phyloP scores from a whole-genome alignment of 345 rosid species.

The Syzygium aqueum region DNA sequence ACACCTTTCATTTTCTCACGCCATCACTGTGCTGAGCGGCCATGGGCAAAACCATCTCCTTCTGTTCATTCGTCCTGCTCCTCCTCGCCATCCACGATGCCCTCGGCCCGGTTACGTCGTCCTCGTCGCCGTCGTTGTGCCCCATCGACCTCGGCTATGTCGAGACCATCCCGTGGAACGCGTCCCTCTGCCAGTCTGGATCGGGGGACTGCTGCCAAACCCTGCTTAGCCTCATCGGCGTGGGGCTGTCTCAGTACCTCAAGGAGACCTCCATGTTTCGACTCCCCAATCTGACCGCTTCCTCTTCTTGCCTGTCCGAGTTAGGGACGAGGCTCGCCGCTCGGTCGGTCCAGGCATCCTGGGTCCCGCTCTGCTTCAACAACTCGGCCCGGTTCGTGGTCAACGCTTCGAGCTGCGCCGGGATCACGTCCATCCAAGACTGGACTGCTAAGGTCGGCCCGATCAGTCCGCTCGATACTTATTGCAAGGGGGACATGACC shows the following conservation, averaged over 20 bases:
- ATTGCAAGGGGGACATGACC: conserved; percentile 32
- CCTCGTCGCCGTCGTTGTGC: conserved; percentile 41
- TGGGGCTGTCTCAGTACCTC: conserved; percentile 40
- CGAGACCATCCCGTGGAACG: conserved; percentile 47
- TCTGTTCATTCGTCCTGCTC: conserved; percentile 4
- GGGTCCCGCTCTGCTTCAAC: conserved; percentile 29
- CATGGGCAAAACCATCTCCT: not conserved
- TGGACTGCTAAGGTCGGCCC: conserved; percentile 31
- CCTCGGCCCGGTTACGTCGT: conserved; percentile 9
- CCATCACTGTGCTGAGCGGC: not conserved
- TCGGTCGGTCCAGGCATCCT: conserved; percentile 17
- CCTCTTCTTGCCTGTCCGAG: conserved; percentile 33
- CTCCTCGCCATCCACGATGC: conserved; percentile 2
- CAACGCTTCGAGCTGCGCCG: conserved; percentile 29
- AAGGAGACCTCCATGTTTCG: conserved; percentile 38
- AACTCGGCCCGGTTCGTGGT: conserved; percentile 25
- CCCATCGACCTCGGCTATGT: conserved; percentile 48
- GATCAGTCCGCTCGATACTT: conserved; percentile 16
- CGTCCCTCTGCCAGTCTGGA: conserved; percentile 19
- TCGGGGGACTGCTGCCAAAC: conserved; percentile 32
- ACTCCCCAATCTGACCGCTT: conserved; percentile 12
- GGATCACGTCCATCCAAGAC: conserved; percentile 26
- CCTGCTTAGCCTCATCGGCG: conserved; percentile 42
- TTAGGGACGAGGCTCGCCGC: conserved; percentile 21
- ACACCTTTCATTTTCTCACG: not conserved